phyloP scores from a whole-genome alignment of 2,329 filamentous ascomycete species.

The Penicillium palitans region DNA sequence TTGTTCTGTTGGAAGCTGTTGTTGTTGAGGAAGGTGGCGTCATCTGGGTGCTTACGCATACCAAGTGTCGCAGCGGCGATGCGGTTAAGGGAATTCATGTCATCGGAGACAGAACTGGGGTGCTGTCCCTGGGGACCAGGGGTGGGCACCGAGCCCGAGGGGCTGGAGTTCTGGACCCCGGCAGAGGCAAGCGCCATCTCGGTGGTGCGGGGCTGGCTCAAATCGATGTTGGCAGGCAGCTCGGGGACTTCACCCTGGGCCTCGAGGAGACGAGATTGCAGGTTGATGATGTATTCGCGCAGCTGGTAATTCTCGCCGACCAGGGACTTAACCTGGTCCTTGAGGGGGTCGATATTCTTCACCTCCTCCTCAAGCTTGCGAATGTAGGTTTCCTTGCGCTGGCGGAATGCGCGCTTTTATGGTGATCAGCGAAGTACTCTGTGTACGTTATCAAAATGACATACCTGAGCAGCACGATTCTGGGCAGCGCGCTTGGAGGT shows the following conservation, averaged over 20 bases:
- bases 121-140: slow-evolving; percentile 31
- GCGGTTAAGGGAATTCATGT: slow-evolving; percentile 45
- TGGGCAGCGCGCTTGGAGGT: slow-evolving; percentile 96
- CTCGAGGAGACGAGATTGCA: slow-evolving; percentile 84
- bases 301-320: slow-evolving; percentile 88
- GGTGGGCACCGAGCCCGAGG: slow-evolving; percentile 23
- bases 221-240: slow-evolving; percentile 75
- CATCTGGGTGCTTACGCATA: slow-evolving; percentile 46
- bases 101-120: slow-evolving; percentile 33
- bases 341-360: slow-evolving; percentile 73
- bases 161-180: slow-evolving; percentile 22
- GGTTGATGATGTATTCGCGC: slow-evolving; percentile 85
- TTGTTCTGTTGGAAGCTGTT: slow-evolving; percentile 36
- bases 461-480: slow-evolving; percentile 93
- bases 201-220: slow-evolving; percentile 56
- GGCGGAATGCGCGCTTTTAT: slow-evolving; percentile 83
- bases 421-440: slow-evolving; percentile 12
- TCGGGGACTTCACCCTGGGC: slow-evolving; percentile 80
- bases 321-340: slow-evolving; percentile 74
- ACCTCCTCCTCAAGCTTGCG: slow-evolving; percentile 96
- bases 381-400: slow-evolving; percentile 97
- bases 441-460: slow-evolving; percentile 28
- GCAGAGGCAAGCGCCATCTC: slow-evolving; percentile 36
- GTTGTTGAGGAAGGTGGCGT: slow-evolving; percentile 36
- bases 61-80: slow-evolving; percentile 47